A percentile compares a stretch with the other conserved stretches of the same genome.
These are phyloP conservation scores for Pisolithus sp. DNA, from an alignment of 768 basidiomycete species.

Conservation along the genomic window DNA sequence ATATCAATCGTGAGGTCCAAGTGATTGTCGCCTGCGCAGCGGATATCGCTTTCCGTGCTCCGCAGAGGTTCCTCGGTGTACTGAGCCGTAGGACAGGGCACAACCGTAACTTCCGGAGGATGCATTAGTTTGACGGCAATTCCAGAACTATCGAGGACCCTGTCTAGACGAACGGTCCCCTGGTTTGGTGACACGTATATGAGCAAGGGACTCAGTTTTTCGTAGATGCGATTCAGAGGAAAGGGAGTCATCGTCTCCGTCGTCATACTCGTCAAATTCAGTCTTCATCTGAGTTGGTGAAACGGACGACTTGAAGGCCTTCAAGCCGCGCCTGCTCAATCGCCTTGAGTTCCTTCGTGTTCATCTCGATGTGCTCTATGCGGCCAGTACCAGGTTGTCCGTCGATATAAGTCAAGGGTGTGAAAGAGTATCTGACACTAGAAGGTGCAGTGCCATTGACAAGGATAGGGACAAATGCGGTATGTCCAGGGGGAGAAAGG, in stretches of 20 bases:
- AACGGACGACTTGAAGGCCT: constrained; percentile 39
- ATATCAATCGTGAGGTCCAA: constrained; percentile 58
- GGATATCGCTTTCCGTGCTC: constrained; percentile 37
- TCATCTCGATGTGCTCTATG: constrained; percentile 50
- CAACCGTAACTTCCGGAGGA: constrained; percentile 60
- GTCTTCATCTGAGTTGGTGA: constrained; percentile 29
- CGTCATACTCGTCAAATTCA: constrained; percentile 69
- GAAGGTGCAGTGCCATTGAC: constrained; percentile 85
- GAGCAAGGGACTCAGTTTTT: constrained; percentile 65
- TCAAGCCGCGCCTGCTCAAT: constrained; percentile 59
- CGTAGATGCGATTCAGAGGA: constrained; percentile 47
- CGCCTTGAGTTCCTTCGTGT: constrained; percentile 56
- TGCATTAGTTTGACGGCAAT: constrained; percentile 69
- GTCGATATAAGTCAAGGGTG: constrained; percentile 51
- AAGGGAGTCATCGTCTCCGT: constrained; percentile 36
- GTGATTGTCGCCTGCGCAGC: constrained; percentile 64
- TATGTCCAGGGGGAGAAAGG: constrained; percentile 45
- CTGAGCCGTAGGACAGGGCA: constrained; percentile 75
- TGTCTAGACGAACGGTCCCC: constrained; percentile 71
- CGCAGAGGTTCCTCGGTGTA: constrained; percentile 42
- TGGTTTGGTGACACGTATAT: constrained; percentile 67
- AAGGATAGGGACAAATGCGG: constrained; percentile 72
- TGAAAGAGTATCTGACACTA: constrained; percentile 65
- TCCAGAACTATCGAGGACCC: constrained; percentile 62
- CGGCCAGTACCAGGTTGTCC: constrained; percentile 35